phyloP scores from a whole-genome alignment of 176 grass and related monocot genomes.

The Dactylis glomerata region DNA sequence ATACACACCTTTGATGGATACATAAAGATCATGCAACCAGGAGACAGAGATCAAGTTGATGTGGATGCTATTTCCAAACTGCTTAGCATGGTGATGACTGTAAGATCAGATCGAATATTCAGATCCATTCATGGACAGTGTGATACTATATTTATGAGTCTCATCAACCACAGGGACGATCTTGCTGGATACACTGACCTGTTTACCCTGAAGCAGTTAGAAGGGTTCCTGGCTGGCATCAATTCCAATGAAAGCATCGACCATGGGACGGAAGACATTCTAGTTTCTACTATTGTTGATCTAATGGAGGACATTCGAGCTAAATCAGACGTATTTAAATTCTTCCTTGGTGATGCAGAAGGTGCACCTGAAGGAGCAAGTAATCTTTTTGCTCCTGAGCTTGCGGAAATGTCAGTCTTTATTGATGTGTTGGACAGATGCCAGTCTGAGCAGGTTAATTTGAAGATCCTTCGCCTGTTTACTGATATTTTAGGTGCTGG shows the following conservation, averaged over 20 bases:
- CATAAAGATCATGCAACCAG: slow-evolving; percentile 47
- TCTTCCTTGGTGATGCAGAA: slow-evolving; percentile 69
- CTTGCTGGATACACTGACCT: slow-evolving; percentile 62
- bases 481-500: slow-evolving; percentile 63
- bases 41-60: slow-evolving; percentile 39
- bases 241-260: slow-evolving; percentile 47
- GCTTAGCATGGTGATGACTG: slow-evolving; percentile 58
- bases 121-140: slow-evolving; percentile 57
- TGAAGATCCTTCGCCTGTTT: slow-evolving; percentile 83
- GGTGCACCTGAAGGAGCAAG: slow-evolving; percentile 45
- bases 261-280: slow-evolving; percentile 52
- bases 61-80: slow-evolving; percentile 50
- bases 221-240: slow-evolving; percentile 59
- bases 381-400: slow-evolving; percentile 47
- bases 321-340: slow-evolving; percentile 63
- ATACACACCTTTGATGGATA: slow-evolving; percentile 59
- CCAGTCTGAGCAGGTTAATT: slow-evolving; percentile 68
- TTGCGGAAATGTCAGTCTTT: slow-evolving; percentile 62
- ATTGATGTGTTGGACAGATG: slow-evolving; percentile 75
- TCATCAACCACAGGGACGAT: slow-evolving; percentile 59
- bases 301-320: slow-evolving; percentile 55
- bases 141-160: slow-evolving; percentile 55
- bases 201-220: slow-evolving; percentile 82
- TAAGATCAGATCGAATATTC: slow-evolving; percentile 74
- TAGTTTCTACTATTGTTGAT: slow-evolving; percentile 64